A percentile compares a stretch with the other conserved stretches of the same genome.
Conservation (phyloP, 768 basidiomycete genomes). For the Cystobasidium ongulense region DNA sequence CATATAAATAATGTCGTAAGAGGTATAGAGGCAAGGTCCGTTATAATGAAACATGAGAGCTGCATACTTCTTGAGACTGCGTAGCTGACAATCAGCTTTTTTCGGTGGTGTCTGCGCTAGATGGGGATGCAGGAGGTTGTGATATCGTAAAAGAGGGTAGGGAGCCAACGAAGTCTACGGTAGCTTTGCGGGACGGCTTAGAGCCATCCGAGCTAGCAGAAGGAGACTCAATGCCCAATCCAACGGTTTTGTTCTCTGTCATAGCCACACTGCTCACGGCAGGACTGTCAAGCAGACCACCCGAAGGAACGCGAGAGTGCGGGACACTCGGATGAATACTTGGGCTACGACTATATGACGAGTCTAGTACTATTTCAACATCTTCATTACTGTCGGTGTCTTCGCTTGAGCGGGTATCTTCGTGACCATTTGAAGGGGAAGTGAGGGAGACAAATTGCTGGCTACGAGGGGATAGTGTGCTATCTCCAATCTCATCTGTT, state of each 20-base stretch:
- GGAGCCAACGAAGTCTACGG: slow-evolving; percentile 12
- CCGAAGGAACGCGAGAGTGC: slow-evolving; percentile 3
- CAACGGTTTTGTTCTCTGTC: background rate
- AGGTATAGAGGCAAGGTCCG: too few species aligned
- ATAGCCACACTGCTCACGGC: background rate
- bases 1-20: too few species aligned
- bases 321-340: background rate
- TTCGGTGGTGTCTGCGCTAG: background rate
- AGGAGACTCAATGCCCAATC: background rate
- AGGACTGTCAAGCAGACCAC: background rate
- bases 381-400: slow-evolving; percentile 6
- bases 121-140: slow-evolving; percentile 10
- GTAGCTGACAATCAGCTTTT: background rate
- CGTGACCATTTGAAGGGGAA: background rate
- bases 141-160: slow-evolving; percentile 22
- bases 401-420: background rate
- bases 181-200: background rate
- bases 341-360: background rate
- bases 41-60: too few species aligned
- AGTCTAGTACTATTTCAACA: slow-evolving; percentile 17
- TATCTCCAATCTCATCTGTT: background rate
- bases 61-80: too few species aligned
- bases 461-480: background rate
- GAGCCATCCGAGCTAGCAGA: background rate
- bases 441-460: background rate